Evolutionary conservation across 306 rosid species (phyloP).

Genomic region (Cicer chorassanicum): DNA sequence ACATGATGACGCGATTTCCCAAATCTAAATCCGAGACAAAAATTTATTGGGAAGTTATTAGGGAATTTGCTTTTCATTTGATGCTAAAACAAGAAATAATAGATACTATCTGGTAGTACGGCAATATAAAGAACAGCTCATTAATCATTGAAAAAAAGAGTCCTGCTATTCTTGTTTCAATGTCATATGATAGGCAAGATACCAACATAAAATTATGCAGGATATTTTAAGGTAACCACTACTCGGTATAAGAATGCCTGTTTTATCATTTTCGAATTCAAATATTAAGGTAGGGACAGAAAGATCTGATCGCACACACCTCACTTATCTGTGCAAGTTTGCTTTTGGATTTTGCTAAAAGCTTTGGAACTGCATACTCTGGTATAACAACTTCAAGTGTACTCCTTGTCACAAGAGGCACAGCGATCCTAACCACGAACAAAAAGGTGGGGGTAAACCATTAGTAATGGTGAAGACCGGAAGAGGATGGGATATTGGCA

Average conservation of each 20-base stretch:
- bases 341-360: constrained; percentile 84
- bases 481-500: constrained; percentile 15
- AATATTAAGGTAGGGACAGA: constrained; percentile 26
- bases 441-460: constrained; percentile 15
- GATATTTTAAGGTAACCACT: constrained; percentile 11
- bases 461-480: constrained; percentile 5
- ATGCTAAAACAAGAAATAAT: constrained; percentile 21
- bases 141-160: not conserved
- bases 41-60: constrained; percentile 11
- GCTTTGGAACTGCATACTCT: constrained; percentile 88
- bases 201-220: not conserved
- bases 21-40: constrained; percentile 13
- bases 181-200: not conserved
- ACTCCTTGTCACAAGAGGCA: constrained; percentile 94
- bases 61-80: constrained; percentile 5
- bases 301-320: constrained; percentile 57
- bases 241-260: constrained; percentile 20
- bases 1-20: not conserved
- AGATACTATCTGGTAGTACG: constrained; percentile 10
- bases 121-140: constrained; percentile 11
- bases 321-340: constrained; percentile 95
- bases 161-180: constrained; percentile 12
- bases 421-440: constrained; percentile 59
- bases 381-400: constrained; percentile 96
- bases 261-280: constrained; percentile 32